Conservation (phyloP, 1,284 basidiomycete species). For the Ustilago vetiveriae region DNA sequence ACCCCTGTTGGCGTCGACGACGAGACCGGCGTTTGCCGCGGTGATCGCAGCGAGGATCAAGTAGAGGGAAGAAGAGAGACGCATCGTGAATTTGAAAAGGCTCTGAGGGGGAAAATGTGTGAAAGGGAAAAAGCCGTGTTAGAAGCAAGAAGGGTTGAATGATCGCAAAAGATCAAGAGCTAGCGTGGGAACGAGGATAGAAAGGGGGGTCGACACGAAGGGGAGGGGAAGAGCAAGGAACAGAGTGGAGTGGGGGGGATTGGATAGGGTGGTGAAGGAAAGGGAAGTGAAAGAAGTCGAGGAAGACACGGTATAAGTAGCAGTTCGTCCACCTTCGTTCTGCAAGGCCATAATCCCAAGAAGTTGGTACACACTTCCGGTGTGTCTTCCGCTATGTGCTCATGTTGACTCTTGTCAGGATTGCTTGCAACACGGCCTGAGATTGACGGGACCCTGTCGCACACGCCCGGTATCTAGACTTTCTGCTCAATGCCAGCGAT, state of each 20-base stretch:
- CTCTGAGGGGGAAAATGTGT: neutral
- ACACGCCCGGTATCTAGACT: too few relatives aligned
- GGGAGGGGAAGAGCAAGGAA: neutral
- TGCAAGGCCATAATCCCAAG: too few relatives aligned
- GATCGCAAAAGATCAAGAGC: neutral
- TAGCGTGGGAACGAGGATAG: neutral
- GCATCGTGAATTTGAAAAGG: conserved; percentile 15
- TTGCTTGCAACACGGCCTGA: too few relatives aligned
- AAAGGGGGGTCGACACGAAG: neutral
- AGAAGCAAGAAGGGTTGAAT: neutral
- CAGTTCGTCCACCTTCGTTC: too few relatives aligned
- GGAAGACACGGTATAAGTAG: too few relatives aligned
- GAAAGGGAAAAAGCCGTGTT: neutral
- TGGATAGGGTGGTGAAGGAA: neutral
- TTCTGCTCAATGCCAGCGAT: too few relatives aligned
- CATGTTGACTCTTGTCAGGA: too few relatives aligned
- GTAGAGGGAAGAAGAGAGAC: conserved; percentile 28
- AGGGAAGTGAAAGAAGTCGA: conserved; percentile 1
- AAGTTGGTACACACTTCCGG: too few relatives aligned
- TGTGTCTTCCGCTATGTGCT: too few relatives aligned
- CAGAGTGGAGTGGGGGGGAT: neutral
- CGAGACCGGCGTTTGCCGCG: conserved; percentile 15
- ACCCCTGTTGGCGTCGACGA: conserved; percentile 1
- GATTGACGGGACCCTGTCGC: too few relatives aligned
- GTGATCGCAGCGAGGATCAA: conserved; percentile 32